Conservation (phyloP, 331 rosid genomes). For the Malus hybrid region DNA sequence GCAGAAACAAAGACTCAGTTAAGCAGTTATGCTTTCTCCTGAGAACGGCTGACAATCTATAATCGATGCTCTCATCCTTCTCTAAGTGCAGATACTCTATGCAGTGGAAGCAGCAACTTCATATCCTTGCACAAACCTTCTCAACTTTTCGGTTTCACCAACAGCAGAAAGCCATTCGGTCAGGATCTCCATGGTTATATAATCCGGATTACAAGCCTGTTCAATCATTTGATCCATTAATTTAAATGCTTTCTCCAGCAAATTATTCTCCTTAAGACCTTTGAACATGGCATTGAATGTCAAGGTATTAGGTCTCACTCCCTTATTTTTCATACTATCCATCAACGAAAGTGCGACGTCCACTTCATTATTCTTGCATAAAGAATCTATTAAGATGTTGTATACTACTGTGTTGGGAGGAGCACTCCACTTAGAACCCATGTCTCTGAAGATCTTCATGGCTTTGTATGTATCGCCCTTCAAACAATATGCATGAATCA, state of each 20-base stretch:
- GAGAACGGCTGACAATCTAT: not conserved
- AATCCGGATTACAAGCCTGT: slow-evolving; percentile 65
- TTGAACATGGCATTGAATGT: slow-evolving; percentile 68
- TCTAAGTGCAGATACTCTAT: not conserved
- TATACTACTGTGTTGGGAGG: slow-evolving; percentile 65
- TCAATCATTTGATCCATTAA: slow-evolving; percentile 70
- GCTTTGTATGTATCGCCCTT: slow-evolving; percentile 30
- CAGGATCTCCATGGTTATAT: slow-evolving; percentile 67
- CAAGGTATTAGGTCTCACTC: slow-evolving; percentile 49
- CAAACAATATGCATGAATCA: slow-evolving; percentile 66
- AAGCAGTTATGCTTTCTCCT: not conserved
- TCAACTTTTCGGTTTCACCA: slow-evolving; percentile 45
- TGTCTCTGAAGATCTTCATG: slow-evolving; percentile 45
- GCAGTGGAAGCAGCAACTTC: slow-evolving; percentile 23
- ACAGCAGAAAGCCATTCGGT: slow-evolving; percentile 66
- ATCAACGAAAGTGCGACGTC: slow-evolving; percentile 45
- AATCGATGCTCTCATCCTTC: not conserved
- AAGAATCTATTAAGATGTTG: slow-evolving; percentile 57
- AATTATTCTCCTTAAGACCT: slow-evolving; percentile 38
- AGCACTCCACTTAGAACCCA: slow-evolving; percentile 42
- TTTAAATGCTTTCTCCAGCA: slow-evolving; percentile 47
- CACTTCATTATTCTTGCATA: slow-evolving; percentile 52
- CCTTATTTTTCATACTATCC: slow-evolving; percentile 55
- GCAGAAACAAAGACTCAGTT: not conserved
- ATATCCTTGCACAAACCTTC: slow-evolving; percentile 41